Evolutionary conservation across 129 eudicot genomes (phyloP).

Genomic region (Pittosporum tobira): DNA sequence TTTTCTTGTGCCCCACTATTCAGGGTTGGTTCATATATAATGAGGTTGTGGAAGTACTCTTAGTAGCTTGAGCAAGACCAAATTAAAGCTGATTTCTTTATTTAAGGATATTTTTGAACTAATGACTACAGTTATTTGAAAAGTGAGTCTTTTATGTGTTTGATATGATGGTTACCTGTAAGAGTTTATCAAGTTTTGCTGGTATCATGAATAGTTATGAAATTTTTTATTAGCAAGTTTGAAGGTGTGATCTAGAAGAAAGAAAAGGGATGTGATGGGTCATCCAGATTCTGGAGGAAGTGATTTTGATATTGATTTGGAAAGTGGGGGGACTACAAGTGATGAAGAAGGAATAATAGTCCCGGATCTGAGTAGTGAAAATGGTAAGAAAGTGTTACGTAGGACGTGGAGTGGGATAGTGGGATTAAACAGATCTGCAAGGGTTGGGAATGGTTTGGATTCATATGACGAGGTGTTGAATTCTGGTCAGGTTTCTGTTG

Average conservation of each 20-base stretch:
- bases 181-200: background rate
- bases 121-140: background rate
- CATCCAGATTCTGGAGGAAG: slow-evolving; percentile 13
- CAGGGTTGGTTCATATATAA: background rate
- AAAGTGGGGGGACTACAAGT: slow-evolving; percentile 41
- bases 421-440: slow-evolving; percentile 14
- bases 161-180: background rate
- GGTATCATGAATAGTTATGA: background rate
- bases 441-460: slow-evolving; percentile 11
- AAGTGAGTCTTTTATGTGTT: background rate
- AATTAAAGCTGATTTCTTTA: background rate
- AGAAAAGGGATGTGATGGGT: slow-evolving; percentile 23
- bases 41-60: background rate
- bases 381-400: slow-evolving; percentile 10
- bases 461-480: slow-evolving; percentile 14
- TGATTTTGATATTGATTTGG: slow-evolving; percentile 41
- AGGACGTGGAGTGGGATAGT: slow-evolving; percentile 21
- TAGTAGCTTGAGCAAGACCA: too few species aligned
- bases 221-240: background rate
- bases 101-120: background rate
- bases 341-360: slow-evolving; percentile 34
- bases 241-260: background rate
- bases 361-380: slow-evolving; percentile 1
- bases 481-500: slow-evolving; percentile 19
- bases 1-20: background rate